These are phyloP conservation scores for Geotrichum bryndzae DNA, from an alignment of 1,139 yeast genomes.

Conservation along the genomic window DNA sequence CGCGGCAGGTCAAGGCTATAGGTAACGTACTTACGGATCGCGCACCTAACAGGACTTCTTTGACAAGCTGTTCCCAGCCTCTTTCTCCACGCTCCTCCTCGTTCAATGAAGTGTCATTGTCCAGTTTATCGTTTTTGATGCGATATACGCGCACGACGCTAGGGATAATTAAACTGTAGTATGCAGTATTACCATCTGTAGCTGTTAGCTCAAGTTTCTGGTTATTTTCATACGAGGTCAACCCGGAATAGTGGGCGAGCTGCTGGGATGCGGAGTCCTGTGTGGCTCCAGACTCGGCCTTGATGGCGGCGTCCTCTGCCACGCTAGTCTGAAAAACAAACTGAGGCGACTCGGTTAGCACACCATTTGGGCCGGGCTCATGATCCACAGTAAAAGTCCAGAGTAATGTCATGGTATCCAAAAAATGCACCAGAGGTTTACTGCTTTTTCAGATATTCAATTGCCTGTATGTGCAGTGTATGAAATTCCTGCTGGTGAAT, in stretches of 20 bases:
- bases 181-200: not conserved
- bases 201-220: not conserved
- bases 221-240: not conserved
- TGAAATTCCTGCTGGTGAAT: not conserved
- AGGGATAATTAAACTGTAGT: not conserved
- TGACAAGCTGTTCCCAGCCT: not conserved
- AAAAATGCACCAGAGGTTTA: too few relatives aligned
- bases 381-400: constrained; percentile 7
- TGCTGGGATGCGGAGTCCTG: not conserved
- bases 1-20: not conserved
- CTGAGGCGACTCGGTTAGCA: not conserved
- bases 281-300: not conserved
- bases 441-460: too few relatives aligned
- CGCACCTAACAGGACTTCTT: not conserved
- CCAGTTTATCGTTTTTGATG: not conserved
- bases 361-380: not conserved
- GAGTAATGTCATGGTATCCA: not conserved
- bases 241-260: not conserved
- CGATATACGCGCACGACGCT: not conserved
- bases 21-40: not conserved
- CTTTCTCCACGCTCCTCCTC: not conserved
- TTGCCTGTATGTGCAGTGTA: not conserved
- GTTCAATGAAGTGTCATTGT: not conserved
- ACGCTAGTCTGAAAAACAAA: not conserved
- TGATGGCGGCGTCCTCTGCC: not conserved